phyloP scores from a whole-genome alignment of 768 basidiomycete species.

The Serendipita sp. region DNA sequence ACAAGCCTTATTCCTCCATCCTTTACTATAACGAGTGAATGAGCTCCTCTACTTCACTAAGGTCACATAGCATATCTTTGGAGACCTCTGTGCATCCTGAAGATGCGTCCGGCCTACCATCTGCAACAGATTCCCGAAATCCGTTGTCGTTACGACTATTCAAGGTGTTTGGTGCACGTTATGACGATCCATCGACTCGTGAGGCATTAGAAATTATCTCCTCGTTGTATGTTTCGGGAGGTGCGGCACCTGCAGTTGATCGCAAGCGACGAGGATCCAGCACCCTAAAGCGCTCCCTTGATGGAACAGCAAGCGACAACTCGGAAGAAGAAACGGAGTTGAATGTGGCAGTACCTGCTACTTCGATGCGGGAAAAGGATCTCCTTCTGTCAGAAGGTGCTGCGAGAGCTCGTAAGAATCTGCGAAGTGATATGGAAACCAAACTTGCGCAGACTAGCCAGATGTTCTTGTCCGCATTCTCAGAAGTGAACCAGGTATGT shows the following conservation, averaged over 20 bases:
- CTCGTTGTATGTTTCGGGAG: conserved; percentile 40
- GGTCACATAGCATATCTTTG: no score
- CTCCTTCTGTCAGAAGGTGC: conserved; percentile 43
- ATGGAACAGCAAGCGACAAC: conserved; percentile 21
- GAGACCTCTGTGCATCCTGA: no score
- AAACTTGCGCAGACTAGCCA: conserved; percentile 69
- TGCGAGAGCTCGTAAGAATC: conserved; percentile 55
- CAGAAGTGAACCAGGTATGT: conserved; percentile 80
- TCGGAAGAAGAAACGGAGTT: conserved; percentile 20
- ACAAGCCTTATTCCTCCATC: no score
- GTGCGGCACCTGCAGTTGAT: conserved; percentile 14
- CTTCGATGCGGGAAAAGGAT: conserved; percentile 11
- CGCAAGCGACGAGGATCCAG: conserved; percentile 23
- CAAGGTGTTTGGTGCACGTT: conserved; percentile 73
- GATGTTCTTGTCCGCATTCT: conserved; percentile 70
- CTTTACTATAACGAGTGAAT: no score
- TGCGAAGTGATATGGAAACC: conserved; percentile 72
- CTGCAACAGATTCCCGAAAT: conserved; percentile 14
- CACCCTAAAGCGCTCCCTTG: background rate
- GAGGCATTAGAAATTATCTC: conserved; percentile 77
- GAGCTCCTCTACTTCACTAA: no score
- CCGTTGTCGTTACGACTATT: conserved; percentile 80
- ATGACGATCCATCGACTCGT: conserved; percentile 57
- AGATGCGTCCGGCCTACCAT: no score
- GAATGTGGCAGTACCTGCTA: conserved; percentile 11